Conservation (phyloP, 768 basidiomycete genomes). For the Pisolithus orientalis region DNA sequence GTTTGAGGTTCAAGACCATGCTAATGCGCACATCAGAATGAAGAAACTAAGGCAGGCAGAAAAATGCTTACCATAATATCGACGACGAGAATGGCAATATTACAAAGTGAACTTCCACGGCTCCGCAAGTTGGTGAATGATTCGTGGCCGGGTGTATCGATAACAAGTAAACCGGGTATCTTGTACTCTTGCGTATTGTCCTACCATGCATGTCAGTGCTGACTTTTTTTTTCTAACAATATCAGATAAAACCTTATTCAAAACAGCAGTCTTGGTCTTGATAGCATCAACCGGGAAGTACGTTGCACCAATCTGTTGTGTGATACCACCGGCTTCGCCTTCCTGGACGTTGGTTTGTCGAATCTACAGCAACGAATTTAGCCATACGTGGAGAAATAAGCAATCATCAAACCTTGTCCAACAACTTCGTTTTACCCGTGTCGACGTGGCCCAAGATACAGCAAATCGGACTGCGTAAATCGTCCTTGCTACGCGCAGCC, state of each 20-base stretch:
- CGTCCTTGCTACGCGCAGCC: conserved; percentile 80
- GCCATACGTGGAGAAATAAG: background rate
- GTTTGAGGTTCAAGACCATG: conserved; percentile 99
- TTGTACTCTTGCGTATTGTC: conserved; percentile 87
- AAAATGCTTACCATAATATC: conserved; percentile 81
- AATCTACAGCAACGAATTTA: conserved; percentile 49
- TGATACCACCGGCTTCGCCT: conserved; percentile 99
- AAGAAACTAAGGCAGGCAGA: background rate
- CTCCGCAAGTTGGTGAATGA: conserved; percentile 96
- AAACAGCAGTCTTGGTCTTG: conserved; percentile 84
- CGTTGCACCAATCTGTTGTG: conserved; percentile 98
- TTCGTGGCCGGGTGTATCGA: conserved; percentile 99
- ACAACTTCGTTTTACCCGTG: conserved; percentile 95
- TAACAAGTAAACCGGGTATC: conserved; percentile 90
- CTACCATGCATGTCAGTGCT: conserved; percentile 28
- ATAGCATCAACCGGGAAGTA: conserved; percentile 98
- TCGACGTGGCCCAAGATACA: conserved; percentile 99
- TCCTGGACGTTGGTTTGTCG: conserved; percentile 99
- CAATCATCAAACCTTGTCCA: conserved; percentile 73
- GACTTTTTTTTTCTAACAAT: background rate
- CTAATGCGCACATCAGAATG: conserved; percentile 32
- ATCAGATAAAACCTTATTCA: conserved; percentile 62
- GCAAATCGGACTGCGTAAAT: conserved; percentile 94
- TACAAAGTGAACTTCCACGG: conserved; percentile 94
- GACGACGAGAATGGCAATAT: conserved; percentile 97